These are phyloP conservation scores for Roridomyces roridus DNA, from an alignment of 768 basidiomycete genomes.

Conservation along the genomic window DNA sequence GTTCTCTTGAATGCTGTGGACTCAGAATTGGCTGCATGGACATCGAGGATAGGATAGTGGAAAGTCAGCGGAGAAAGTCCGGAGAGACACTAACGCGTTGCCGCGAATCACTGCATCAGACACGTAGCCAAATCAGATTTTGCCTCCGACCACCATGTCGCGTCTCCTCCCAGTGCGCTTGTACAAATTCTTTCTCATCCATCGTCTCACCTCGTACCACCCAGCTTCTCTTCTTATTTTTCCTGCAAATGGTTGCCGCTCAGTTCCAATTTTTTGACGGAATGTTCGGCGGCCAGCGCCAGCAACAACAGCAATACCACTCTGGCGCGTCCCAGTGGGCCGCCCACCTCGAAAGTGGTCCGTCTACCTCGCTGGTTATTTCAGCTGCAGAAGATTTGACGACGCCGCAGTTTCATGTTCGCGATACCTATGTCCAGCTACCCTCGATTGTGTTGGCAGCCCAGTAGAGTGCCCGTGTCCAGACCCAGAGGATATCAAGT, in stretches of 20 bases:
- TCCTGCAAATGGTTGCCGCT: slow-evolving; percentile 50
- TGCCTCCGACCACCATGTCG: no score
- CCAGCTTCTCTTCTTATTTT: slow-evolving; percentile 40
- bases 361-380: slow-evolving; percentile 24
- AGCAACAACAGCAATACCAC: slow-evolving; percentile 60
- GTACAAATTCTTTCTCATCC: no score
- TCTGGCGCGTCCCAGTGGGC: slow-evolving; percentile 67
- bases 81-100: no score
- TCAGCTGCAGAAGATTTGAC: neutral
- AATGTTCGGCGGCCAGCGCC: slow-evolving; percentile 72
- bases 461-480: slow-evolving; percentile 83
- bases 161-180: no score
- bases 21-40: no score
- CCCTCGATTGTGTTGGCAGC: slow-evolving; percentile 68
- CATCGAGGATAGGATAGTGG: no score
- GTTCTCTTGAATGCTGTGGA: no score
- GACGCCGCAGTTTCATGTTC: slow-evolving; percentile 67
- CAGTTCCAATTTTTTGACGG: slow-evolving; percentile 84
- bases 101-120: no score
- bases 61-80: no score
- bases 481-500: slow-evolving; percentile 76
- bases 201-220: no score
- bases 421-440: slow-evolving; percentile 77
- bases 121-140: no score
- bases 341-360: slow-evolving; percentile 69